These are phyloP conservation scores for Plectosphaerella cucumerina DNA, from an alignment of 2,329 filamentous ascomycete genomes.

Conservation along the genomic window DNA sequence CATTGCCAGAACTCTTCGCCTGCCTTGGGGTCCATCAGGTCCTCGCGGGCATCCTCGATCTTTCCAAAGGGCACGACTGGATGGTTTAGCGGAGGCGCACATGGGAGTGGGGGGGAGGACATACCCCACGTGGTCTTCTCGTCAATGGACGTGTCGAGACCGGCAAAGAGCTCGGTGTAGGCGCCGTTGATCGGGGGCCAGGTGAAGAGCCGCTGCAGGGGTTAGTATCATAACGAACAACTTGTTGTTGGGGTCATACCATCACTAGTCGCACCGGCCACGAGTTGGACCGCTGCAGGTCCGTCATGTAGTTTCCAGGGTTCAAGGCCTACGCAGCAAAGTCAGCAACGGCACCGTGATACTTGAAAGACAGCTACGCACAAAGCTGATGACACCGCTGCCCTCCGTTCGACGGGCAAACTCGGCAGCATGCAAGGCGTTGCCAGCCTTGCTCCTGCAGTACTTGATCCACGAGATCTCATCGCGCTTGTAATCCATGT, in stretches of 20 bases:
- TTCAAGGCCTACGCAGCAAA: not conserved
- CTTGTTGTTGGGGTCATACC: not conserved
- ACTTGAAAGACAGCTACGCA: not conserved
- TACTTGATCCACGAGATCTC: conserved; percentile 17
- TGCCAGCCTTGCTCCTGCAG: conserved; percentile 22
- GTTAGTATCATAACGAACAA: not conserved
- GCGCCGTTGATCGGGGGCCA: not conserved
- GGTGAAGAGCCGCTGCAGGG: not conserved
- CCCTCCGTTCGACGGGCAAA: conserved; percentile 15
- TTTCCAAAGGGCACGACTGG: conserved; percentile 8
- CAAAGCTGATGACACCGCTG: not conserved
- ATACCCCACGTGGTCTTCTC: not conserved
- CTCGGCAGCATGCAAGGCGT: conserved; percentile 23
- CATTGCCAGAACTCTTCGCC: conserved; percentile 11
- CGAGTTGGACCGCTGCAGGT: conserved; percentile 7
- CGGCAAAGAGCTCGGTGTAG: not conserved
- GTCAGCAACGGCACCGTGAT: conserved; percentile 5
- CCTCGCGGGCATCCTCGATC: conserved; percentile 2
- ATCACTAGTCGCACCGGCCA: too few species aligned
- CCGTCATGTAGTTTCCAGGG: conserved; percentile 8
- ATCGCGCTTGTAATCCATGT: conserved; percentile 21
- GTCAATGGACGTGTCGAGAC: not conserved
- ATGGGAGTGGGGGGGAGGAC: not conserved
- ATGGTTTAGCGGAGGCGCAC: not conserved
- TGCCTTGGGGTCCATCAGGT: conserved; percentile 4